Evolutionary conservation across 2,329 filamentous ascomycete species (phyloP).

Genomic region (Cladophialophora exuberans): DNA sequence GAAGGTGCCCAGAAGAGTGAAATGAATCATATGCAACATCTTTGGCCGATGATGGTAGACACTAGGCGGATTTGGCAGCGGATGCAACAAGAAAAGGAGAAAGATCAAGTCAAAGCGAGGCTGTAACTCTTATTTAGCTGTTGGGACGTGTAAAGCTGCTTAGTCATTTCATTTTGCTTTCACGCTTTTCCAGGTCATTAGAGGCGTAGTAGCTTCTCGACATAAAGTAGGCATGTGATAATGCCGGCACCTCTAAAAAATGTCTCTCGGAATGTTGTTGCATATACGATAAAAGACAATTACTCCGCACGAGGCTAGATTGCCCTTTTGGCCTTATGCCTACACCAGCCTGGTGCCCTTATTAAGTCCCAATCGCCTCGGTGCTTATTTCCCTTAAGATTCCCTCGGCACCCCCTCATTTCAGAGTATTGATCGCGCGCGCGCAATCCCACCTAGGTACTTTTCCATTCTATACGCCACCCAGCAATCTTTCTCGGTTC

Average conservation of each 20-base stretch:
- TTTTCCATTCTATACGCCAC: no score
- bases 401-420: not conserved
- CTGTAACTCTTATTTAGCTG: no score
- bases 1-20: slow-evolving; percentile 31
- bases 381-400: not conserved
- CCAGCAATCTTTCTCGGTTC: not conserved
- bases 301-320: slow-evolving; percentile 1
- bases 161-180: no score
- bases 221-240: no score
- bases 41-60: slow-evolving; percentile 33
- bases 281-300: not conserved
- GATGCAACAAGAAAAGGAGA: not conserved
- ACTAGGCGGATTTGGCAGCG: slow-evolving; percentile 28
- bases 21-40: slow-evolving; percentile 32
- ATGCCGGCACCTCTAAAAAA: no score
- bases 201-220: no score
- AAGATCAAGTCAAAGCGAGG: not conserved
- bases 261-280: not conserved
- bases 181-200: no score
- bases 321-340: not conserved
- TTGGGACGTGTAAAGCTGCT: no score
- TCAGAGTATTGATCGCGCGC: no score
- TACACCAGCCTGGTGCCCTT: no score
- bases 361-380: not conserved
- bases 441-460: no score